Conservation (phyloP, 2,329 filamentous ascomycete genomes). For the Seiridium unicorne region DNA sequence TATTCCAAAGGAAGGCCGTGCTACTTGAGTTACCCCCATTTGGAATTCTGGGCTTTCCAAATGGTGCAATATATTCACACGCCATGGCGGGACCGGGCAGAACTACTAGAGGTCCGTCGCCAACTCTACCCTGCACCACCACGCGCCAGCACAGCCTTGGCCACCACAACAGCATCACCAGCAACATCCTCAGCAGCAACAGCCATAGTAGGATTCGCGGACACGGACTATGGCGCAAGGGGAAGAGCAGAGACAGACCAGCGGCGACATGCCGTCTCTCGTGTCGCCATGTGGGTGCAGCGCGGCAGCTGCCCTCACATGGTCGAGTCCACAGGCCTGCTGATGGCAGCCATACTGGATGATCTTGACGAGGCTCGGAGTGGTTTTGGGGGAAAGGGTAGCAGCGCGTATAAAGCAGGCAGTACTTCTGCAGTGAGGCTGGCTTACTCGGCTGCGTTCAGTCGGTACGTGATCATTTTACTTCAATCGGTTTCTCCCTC, state of each 20-base stretch:
- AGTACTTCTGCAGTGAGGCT: slow-evolving; percentile 62
- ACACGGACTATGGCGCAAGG: neutral
- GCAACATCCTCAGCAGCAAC: neutral
- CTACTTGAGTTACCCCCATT: too few relatives aligned
- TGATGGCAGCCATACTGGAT: slow-evolving; percentile 67
- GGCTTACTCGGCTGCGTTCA: slow-evolving; percentile 73
- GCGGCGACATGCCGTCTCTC: slow-evolving; percentile 51
- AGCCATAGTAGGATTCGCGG: neutral
- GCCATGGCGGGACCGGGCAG: slow-evolving; percentile 66
- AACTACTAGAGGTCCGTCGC: slow-evolving; percentile 64
- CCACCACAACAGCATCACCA: slow-evolving; percentile 5
- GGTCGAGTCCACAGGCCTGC: slow-evolving; percentile 74
- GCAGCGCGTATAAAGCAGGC: slow-evolving; percentile 26
- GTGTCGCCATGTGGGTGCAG: slow-evolving; percentile 68
- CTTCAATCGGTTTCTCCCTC: too few relatives aligned
- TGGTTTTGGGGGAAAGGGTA: neutral
- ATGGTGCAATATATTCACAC: slow-evolving; percentile 75
- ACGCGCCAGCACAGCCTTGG: neutral
- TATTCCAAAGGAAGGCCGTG: too few relatives aligned
- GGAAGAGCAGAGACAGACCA: slow-evolving; percentile 7
- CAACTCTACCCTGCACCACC: slow-evolving; percentile 56
- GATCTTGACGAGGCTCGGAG: slow-evolving; percentile 44
- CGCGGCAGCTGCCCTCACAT: slow-evolving; percentile 74
- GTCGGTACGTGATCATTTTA: slow-evolving; percentile 52
- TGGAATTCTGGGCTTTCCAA: neutral